Conservation (phyloP, 129 eudicot species). For the Deinandra increscens region DNA sequence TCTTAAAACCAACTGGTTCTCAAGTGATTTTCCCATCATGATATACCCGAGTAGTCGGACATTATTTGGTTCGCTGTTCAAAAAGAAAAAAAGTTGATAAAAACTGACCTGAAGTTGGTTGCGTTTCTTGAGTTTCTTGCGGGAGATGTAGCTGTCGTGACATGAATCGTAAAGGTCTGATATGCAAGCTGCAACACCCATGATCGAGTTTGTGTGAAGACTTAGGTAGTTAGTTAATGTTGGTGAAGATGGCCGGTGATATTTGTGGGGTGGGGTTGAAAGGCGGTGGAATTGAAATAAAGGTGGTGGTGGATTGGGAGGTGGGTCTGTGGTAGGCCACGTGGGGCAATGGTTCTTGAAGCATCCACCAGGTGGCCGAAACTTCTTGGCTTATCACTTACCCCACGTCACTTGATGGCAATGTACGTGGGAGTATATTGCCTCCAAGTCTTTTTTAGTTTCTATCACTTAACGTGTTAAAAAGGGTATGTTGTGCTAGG, state of each 20-base stretch:
- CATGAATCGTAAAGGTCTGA: slow-evolving; percentile 30
- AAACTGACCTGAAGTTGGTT: slow-evolving; percentile 42
- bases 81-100: too few relatives aligned
- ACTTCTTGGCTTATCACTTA: slow-evolving; percentile 23
- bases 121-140: slow-evolving; percentile 38
- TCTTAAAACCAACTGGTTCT: too few relatives aligned
- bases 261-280: neutral
- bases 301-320: neutral
- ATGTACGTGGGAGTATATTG: neutral
- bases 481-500: too few relatives aligned
- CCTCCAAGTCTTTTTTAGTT: too few relatives aligned
- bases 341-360: slow-evolving; percentile 26
- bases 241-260: neutral
- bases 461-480: too few relatives aligned
- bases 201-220: slow-evolving; percentile 5
- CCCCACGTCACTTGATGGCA: neutral
- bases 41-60: too few relatives aligned
- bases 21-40: too few relatives aligned
- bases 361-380: slow-evolving; percentile 30
- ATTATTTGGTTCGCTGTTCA: too few relatives aligned
- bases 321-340: slow-evolving; percentile 20
- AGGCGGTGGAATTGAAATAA: too few relatives aligned
- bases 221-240: too few relatives aligned
- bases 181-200: slow-evolving; percentile 34
- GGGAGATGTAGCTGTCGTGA: neutral